Percentiles rank a stretch among this genome's conserved stretches.
These are phyloP conservation scores for Mollisiaceae sp. DNA, from an alignment of 2,329 filamentous ascomycete genomes.

Conservation along the genomic window DNA sequence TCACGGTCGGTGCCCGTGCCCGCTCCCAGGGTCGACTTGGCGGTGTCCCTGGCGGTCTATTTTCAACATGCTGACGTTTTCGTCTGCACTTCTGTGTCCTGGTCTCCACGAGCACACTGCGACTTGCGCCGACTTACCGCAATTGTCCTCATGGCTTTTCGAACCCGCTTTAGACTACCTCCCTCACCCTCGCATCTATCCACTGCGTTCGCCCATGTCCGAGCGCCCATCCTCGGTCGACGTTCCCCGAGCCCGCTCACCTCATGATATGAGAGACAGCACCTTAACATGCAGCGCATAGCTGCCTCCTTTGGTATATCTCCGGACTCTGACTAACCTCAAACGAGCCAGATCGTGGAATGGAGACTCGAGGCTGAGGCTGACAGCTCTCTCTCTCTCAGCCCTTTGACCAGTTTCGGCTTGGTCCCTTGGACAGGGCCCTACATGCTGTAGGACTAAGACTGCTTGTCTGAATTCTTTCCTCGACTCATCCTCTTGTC, in stretches of 20 bases:
- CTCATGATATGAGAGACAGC: background rate
- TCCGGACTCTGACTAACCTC: conserved; percentile 3
- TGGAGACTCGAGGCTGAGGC: background rate
- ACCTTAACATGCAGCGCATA: background rate
- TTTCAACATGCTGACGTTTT: conserved; percentile 5
- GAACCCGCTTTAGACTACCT: background rate
- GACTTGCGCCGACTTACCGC: background rate
- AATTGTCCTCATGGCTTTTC: background rate
- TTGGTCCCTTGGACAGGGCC: conserved; percentile 24
- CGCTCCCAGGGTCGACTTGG: background rate
- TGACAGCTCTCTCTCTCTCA: conserved; percentile 31
- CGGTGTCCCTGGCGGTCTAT: too few relatives aligned
- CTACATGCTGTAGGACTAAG: conserved; percentile 28
- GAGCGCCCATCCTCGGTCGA: background rate
- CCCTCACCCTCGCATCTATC: background rate
- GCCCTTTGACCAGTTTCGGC: conserved; percentile 40
- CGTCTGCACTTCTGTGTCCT: too few relatives aligned
- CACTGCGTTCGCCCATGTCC: background rate
- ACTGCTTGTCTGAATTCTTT: conserved; percentile 15
- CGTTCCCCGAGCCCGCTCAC: background rate
- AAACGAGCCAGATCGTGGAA: background rate
- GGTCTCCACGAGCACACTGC: background rate
- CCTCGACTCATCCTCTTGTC: conserved; percentile 18
- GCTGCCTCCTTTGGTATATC: background rate
- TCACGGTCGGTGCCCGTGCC: background rate